Conservation (phyloP, 1,139 yeast species). For the Saccharomyces pastorianus region DNA sequence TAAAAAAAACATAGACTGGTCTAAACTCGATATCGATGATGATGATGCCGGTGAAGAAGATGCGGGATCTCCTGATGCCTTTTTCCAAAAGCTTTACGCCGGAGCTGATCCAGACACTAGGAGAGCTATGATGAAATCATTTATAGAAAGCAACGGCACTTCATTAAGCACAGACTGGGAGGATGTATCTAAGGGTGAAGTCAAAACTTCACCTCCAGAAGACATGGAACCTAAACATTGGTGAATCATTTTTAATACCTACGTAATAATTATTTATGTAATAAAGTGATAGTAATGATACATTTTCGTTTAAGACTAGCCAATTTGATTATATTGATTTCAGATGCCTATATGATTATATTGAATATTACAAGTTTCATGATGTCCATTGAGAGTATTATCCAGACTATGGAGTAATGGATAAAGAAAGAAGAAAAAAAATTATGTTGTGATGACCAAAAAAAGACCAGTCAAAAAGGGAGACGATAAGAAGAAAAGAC, state of each 20-base stretch:
- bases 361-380: background rate
- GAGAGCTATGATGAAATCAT: constrained; percentile 96
- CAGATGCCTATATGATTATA: background rate
- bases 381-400: background rate
- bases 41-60: constrained; percentile 38
- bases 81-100: constrained; percentile 66
- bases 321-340: background rate
- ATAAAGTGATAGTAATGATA: background rate
- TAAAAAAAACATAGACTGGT: constrained; percentile 61
- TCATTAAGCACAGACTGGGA: constrained; percentile 89
- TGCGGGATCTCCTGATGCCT: constrained; percentile 49
- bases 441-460: background rate
- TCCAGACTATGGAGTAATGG: background rate
- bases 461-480: background rate
- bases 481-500: too few relatives aligned
- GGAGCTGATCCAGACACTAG: constrained; percentile 82
- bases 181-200: constrained; percentile 62
- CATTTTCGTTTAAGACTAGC: background rate
- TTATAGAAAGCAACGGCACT: constrained; percentile 89
- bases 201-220: constrained; percentile 72
- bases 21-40: constrained; percentile 44
- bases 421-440: background rate
- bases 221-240: constrained; percentile 47
- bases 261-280: background rate
- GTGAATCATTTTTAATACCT: constrained; percentile 11